Conservation (phyloP, 257 asterid genomes). For the Henckelia pumila region DNA sequence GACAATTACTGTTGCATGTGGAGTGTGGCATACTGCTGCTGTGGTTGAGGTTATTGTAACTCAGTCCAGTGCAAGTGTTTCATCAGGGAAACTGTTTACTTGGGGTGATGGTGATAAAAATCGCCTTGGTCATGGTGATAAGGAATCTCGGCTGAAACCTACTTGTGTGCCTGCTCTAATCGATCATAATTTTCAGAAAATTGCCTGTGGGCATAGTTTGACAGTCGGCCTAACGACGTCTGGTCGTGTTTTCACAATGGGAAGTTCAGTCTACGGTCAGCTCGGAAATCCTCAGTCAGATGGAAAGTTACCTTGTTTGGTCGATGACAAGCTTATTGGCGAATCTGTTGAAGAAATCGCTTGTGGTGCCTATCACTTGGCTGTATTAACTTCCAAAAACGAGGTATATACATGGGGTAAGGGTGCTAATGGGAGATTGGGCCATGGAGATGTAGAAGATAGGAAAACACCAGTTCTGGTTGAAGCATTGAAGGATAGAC, state of each 20-base stretch:
- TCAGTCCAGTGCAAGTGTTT: slow-evolving; percentile 69
- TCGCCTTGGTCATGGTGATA: slow-evolving; percentile 95
- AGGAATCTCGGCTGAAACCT: slow-evolving; percentile 80
- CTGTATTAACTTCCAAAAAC: slow-evolving; percentile 74
- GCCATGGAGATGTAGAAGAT: slow-evolving; percentile 92
- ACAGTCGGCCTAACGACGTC: slow-evolving; percentile 77
- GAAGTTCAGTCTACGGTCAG: slow-evolving; percentile 88
- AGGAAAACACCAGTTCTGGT: slow-evolving; percentile 70
- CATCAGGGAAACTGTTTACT: slow-evolving; percentile 87
- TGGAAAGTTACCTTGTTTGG: slow-evolving; percentile 78
- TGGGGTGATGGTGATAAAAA: slow-evolving; percentile 98
- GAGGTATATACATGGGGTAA: slow-evolving; percentile 97
- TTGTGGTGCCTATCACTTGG: slow-evolving; percentile 85
- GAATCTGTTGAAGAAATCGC: slow-evolving; percentile 80
- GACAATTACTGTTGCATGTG: slow-evolving; percentile 85
- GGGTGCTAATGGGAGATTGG: slow-evolving; percentile 94
- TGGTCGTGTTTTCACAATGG: slow-evolving; percentile 83
- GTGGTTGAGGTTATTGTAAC: slow-evolving; percentile 85
- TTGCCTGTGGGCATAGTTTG: slow-evolving; percentile 90
- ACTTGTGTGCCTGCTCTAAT: slow-evolving; percentile 91
- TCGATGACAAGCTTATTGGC: slow-evolving; percentile 66
- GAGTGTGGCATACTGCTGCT: slow-evolving; percentile 30
- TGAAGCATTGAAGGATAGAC: slow-evolving; percentile 82
- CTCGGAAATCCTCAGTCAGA: slow-evolving; percentile 82
- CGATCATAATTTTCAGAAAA: slow-evolving; percentile 74